phyloP scores from a whole-genome alignment of 2,329 filamentous ascomycete species.

The Paraphoma chrysanthemicola region DNA sequence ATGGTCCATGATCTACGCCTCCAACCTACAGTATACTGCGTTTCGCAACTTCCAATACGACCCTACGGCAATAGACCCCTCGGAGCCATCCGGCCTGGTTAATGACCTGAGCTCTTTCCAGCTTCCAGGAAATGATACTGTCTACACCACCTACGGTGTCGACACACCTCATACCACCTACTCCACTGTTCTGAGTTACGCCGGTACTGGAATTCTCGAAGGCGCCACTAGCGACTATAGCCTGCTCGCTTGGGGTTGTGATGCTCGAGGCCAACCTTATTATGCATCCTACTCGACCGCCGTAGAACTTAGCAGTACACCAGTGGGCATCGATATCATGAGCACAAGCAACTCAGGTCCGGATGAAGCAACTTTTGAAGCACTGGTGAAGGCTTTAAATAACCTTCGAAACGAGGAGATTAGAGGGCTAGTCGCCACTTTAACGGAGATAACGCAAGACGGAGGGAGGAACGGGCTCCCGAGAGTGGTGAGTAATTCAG shows the following conservation, averaged over 20 bases:
- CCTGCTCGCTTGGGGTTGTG: slow-evolving; percentile 26
- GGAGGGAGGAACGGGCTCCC: slow-evolving; percentile 5
- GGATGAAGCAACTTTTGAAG: slow-evolving; percentile 13
- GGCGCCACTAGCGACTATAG: slow-evolving; percentile 18
- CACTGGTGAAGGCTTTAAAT: slow-evolving; percentile 6
- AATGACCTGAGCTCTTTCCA: slow-evolving; percentile 30
- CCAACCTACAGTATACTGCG: slow-evolving; percentile 11
- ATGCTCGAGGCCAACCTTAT: slow-evolving; percentile 11
- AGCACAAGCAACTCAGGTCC: slow-evolving; percentile 12
- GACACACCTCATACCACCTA: slow-evolving; percentile 10
- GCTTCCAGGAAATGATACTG: slow-evolving; percentile 13
- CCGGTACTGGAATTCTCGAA: slow-evolving; percentile 17
- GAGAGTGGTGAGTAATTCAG: not conserved
- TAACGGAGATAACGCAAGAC: slow-evolving; percentile 16
- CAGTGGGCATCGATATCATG: slow-evolving; percentile 23
- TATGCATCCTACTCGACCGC: slow-evolving; percentile 20
- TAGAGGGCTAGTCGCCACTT: not conserved
- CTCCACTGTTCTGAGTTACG: slow-evolving; percentile 9
- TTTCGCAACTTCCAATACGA: slow-evolving; percentile 27
- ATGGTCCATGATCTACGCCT: slow-evolving; percentile 24
- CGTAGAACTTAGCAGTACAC: slow-evolving; percentile 11
- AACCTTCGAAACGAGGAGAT: slow-evolving; percentile 12
- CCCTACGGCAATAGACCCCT: slow-evolving; percentile 13
- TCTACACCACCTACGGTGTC: slow-evolving; percentile 22
- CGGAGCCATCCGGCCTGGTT: slow-evolving; percentile 8